These are phyloP conservation scores for Angophora floribunda DNA, from an alignment of 345 rosid species.

Conservation along the genomic window DNA sequence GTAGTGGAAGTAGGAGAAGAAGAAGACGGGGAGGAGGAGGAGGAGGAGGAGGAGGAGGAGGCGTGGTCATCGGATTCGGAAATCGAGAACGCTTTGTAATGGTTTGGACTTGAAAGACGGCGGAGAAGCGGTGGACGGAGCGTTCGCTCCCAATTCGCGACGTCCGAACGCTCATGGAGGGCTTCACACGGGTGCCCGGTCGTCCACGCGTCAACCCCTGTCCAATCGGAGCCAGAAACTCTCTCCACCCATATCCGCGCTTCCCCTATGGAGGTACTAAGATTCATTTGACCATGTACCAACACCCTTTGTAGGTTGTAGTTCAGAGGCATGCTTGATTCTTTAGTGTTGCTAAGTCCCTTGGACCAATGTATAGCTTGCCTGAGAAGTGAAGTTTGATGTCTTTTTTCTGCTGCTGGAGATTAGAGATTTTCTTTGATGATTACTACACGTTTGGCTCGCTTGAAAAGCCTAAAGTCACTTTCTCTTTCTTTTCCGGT, in stretches of 20 bases:
- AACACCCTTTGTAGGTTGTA: conserved; percentile 32
- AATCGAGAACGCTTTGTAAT: conserved; percentile 64
- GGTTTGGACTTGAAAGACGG: conserved; percentile 56
- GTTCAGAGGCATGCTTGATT: conserved; percentile 6
- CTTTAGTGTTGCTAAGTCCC: background rate
- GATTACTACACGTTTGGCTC: background rate
- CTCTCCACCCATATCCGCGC: conserved; percentile 57
- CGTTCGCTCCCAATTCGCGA: conserved; percentile 49
- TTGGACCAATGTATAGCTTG: background rate
- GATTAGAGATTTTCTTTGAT: background rate
- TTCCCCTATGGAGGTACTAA: conserved; percentile 64
- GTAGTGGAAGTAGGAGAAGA: background rate
- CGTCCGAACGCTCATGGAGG: conserved; percentile 7
- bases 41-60: too few relatives aligned
- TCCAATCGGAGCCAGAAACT: conserved; percentile 81
- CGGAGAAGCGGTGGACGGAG: conserved; percentile 17
- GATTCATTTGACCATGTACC: background rate
- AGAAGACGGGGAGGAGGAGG: conserved; percentile 36
- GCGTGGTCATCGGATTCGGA: conserved; percentile 66
- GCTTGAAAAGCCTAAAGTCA: background rate
- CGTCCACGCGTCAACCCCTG: conserved; percentile 71
- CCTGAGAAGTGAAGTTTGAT: background rate
- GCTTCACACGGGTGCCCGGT: conserved; percentile 42
- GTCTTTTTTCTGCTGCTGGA: background rate
- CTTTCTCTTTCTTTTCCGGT: background rate